Evolutionary conservation across 305 asterid species (phyloP).

Genomic region (Euphrasia arctica): DNA sequence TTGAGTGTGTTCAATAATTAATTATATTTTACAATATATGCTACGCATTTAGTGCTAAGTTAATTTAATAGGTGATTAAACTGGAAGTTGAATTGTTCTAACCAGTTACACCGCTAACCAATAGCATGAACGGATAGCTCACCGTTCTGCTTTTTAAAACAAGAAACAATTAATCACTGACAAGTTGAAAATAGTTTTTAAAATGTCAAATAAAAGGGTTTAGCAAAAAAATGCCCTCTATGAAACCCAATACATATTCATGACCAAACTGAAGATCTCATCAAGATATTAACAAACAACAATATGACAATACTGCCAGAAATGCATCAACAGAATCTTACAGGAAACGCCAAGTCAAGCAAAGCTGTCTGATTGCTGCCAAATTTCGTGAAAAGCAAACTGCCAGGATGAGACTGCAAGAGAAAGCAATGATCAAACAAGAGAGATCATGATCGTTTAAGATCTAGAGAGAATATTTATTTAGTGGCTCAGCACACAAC

Average conservation of each 20-base stretch:
- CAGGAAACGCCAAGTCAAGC: slow-evolving; percentile 80
- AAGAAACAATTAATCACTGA: background rate
- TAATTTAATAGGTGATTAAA: background rate
- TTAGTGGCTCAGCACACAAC: slow-evolving; percentile 23
- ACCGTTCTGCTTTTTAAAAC: background rate
- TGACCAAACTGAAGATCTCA: slow-evolving; percentile 7
- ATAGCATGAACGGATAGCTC: background rate
- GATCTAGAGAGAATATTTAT: slow-evolving; percentile 6
- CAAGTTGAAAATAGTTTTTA: slow-evolving; percentile 19
- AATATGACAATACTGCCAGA: slow-evolving; percentile 17
- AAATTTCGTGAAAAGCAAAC: slow-evolving; percentile 77
- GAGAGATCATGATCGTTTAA: slow-evolving; percentile 12
- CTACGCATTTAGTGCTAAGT: background rate
- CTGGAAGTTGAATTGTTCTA: background rate
- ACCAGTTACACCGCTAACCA: background rate
- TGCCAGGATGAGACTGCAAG: slow-evolving; percentile 76
- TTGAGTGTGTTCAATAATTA: background rate
- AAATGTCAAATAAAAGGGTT: slow-evolving; percentile 11
- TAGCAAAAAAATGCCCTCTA: slow-evolving; percentile 14
- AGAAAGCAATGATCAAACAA: slow-evolving; percentile 28
- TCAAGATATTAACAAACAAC: slow-evolving; percentile 23
- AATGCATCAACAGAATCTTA: slow-evolving; percentile 32
- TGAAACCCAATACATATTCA: slow-evolving; percentile 13
- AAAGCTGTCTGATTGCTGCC: slow-evolving; percentile 79
- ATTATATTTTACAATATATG: background rate